A percentile compares a stretch with the other conserved stretches of the same genome.
Evolutionary conservation across 495 filamentous ascomycete species (phyloP).

Genomic region (Hamigera avellanea): DNA sequence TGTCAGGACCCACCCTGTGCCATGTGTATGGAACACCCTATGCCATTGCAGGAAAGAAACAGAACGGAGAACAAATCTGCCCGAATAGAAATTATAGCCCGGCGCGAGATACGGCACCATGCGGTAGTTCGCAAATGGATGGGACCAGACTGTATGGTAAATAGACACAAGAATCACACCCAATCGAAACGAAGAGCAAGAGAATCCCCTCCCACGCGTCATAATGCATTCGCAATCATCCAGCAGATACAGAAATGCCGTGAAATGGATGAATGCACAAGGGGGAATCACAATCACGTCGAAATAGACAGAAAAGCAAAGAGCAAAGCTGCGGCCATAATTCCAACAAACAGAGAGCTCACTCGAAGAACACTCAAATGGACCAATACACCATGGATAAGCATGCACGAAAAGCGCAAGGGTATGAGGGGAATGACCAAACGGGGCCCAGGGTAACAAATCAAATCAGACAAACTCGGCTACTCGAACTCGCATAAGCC

Average conservation of each 20-base stretch:
- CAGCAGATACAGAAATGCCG: conserved; percentile 1
- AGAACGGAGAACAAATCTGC: background rate
- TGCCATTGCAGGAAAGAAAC: background rate
- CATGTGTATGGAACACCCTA: background rate
- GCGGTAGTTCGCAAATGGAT: too few relatives aligned
- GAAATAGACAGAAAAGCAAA: background rate
- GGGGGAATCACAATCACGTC: conserved; percentile 2
- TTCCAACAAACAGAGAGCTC: background rate
- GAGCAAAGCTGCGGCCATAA: background rate
- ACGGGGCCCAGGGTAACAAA: background rate
- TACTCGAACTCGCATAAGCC: background rate
- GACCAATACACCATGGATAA: background rate
- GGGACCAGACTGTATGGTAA: background rate
- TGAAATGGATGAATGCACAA: conserved; percentile 3
- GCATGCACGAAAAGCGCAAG: background rate
- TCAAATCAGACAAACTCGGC: background rate
- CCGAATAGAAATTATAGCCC: background rate
- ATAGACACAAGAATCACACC: background rate
- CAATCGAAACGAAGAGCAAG: background rate
- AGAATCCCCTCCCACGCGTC: conserved; percentile 1
- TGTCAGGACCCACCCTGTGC: conserved; percentile 2
- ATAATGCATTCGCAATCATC: conserved; percentile 2
- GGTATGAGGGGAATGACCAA: background rate
- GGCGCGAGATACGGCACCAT: background rate
- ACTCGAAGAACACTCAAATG: too few relatives aligned